A percentile compares a stretch with the other conserved stretches of the same genome.
Conservation (phyloP, 2,329 filamentous ascomycete genomes). For the Mariannaea sp. region DNA sequence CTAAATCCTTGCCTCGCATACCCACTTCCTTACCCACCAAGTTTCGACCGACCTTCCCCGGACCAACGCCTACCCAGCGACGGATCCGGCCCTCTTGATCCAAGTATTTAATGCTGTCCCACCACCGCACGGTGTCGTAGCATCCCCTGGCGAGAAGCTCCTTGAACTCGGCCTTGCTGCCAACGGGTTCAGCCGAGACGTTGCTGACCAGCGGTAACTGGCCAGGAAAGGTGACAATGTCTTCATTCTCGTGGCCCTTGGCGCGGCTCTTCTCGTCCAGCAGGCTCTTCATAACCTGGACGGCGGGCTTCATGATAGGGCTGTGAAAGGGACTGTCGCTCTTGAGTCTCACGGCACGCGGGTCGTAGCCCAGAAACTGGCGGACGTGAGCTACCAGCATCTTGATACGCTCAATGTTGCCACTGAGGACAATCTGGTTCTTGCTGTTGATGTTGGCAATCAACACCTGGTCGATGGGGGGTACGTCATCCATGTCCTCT, state of each 20-base stretch:
- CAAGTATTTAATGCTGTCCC: conserved; percentile 88
- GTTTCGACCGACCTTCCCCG: conserved; percentile 91
- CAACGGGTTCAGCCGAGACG: conserved; percentile 79
- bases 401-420: conserved; percentile 81
- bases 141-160: conserved; percentile 80
- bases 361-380: conserved; percentile 90
- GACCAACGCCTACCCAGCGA: conserved; percentile 90
- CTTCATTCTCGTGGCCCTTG: conserved; percentile 58
- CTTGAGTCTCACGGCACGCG: conserved; percentile 82
- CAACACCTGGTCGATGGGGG: conserved; percentile 82
- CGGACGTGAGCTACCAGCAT: conserved; percentile 82
- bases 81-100: conserved; percentile 81
- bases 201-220: conserved; percentile 82
- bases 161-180: conserved; percentile 73
- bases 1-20: conserved; percentile 74
- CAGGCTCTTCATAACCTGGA: conserved; percentile 71
- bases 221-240: conserved; percentile 77
- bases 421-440: conserved; percentile 94
- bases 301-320: conserved; percentile 86
- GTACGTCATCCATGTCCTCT: conserved; percentile 69
- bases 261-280: conserved; percentile 64
- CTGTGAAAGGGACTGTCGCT: conserved; percentile 91
- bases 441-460: conserved; percentile 96
- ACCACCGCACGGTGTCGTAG: conserved; percentile 93
- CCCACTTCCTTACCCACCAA: conserved; percentile 95